Evolutionary conservation across 805 yeast species (phyloP), one percentile per base, ranked within the genome.

Genomic region (Candida dajiaensis): DNA sequence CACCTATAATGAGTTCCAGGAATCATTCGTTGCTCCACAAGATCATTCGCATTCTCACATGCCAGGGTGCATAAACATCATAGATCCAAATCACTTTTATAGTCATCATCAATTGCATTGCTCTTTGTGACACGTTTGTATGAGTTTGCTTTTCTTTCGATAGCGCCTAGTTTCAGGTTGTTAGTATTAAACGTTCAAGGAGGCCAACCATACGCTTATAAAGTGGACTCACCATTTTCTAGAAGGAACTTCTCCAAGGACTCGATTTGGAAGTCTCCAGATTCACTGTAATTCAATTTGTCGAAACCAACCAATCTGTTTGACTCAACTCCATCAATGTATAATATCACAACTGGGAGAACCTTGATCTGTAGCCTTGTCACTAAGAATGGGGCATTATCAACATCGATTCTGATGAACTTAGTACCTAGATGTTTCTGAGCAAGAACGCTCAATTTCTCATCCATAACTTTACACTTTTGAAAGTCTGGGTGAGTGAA

Each of bases 291-390:
- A 25, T 80, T 76, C 39, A 87, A 65, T 28, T 76, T 73, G 44
- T 81, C 82, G 56, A 88, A 83, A 6, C 96, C 96, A 6, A 86
- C 73, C 6, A 86, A 57, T 50, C 87, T 66, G 13, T 74, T 71
- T 4, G 69, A 59, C 54, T 85, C 92, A 39, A 71, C 63, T 1
- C 90, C 90, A 33, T 74, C 67, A 12, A 66, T 67, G 57, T 82
- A 88, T 9, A 80, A 69, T 2, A 84, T 63, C 2, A 87, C 80
- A 52, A 81, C 82, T 0, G 96, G 96, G 6, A 88, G 68, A 11
- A 83, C 80, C 58, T 83, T 78, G 42, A 89, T 72, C 3, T 70
- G 67, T 36, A 89, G 70, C 57, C 78, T 80, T 2, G 78, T 66
- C 5, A 80, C 88, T 40, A 89, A 66, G 57, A 88, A 88, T 4